Evolutionary conservation across 331 rosid genomes (phyloP), one percentile per base, ranked within the genome.

Genomic region (Rosa hybrid): DNA sequence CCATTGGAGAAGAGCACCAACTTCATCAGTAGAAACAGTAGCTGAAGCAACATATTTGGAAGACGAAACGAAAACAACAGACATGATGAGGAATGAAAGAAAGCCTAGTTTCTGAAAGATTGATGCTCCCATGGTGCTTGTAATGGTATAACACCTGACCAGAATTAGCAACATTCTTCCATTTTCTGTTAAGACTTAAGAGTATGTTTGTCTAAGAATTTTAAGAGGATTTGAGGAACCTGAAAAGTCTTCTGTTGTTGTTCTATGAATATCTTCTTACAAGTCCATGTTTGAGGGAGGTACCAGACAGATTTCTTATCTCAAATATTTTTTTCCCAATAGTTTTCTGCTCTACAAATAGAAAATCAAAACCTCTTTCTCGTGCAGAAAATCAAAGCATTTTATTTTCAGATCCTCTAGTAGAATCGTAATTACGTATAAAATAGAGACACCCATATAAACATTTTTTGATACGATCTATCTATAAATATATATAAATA

Each of bases 1-100:
- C 88, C 88, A 85, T 71, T 25, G 48, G 56, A 82, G 53, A 79
- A 85, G 82, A 65, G 86, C 86, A 60, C 17, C 44, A 3, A 68
- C 88, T 74, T 64, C 78, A 25, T 65, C 77, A 3, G 38, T 34
- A 59, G 83, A 48, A 39, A 68, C 53, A 20, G 13, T 4, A 20
- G 67, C 72, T 34, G 54, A 50, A 34, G 38, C 23, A 30, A 59
- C 51, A 17, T 0, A 17, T 9, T 4, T 5, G 75, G 53, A n/a
- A 44, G 56, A 45, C 10, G 78, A 23, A 21, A 17, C 44, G 18
- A 76, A 77, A 46, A 71, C 27, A 20, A 13, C 17, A 14, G 38
- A 38, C 80, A 75, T 39, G 42, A 71, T 7, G 14, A 74, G n/a
- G 70, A 65, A 45, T 1, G 4, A 27, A 14, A 46, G 71, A 71